Percentiles rank a stretch among this genome's conserved stretches.
Conservation (phyloP, 2,329 filamentous ascomycete genomes). For the Trichoderma sp. region DNA sequence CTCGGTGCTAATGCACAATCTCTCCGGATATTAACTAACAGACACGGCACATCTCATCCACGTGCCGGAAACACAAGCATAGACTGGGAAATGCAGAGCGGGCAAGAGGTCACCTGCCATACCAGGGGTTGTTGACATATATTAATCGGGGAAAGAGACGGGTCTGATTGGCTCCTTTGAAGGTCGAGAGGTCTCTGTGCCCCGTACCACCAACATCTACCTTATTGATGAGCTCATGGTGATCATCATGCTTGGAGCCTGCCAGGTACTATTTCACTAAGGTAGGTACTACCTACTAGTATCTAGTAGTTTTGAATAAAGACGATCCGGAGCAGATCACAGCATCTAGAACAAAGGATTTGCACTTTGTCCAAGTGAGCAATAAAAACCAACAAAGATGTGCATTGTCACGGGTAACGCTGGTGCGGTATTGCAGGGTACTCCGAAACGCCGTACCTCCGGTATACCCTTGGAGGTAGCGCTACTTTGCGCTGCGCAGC, state of each 20-base stretch:
- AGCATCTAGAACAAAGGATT: neutral
- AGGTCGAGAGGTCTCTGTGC: neutral
- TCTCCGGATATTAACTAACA: constrained; percentile 1
- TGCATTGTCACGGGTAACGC: neutral
- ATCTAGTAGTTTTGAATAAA: neutral
- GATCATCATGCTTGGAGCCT: neutral
- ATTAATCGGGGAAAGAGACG: neutral
- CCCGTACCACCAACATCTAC: neutral
- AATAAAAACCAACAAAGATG: neutral
- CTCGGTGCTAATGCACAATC: constrained; percentile 4
- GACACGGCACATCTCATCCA: constrained; percentile 10
- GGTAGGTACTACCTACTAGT: neutral
- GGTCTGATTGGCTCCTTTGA: neutral
- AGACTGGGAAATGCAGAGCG: neutral
- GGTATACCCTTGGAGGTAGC: neutral
- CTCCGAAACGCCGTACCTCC: neutral
- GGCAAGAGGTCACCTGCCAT: constrained; percentile 14
- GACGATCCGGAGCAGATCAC: neutral
- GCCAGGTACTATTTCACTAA: neutral
- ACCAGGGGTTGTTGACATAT: neutral
- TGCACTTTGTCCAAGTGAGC: neutral
- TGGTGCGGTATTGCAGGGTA: neutral
- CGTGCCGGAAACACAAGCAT: neutral
- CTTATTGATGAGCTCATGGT: neutral
- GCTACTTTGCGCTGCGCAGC: neutral